These are phyloP conservation scores for Lachnellula cervina DNA, from an alignment of 2,329 filamentous ascomycete genomes.

Conservation along the genomic window DNA sequence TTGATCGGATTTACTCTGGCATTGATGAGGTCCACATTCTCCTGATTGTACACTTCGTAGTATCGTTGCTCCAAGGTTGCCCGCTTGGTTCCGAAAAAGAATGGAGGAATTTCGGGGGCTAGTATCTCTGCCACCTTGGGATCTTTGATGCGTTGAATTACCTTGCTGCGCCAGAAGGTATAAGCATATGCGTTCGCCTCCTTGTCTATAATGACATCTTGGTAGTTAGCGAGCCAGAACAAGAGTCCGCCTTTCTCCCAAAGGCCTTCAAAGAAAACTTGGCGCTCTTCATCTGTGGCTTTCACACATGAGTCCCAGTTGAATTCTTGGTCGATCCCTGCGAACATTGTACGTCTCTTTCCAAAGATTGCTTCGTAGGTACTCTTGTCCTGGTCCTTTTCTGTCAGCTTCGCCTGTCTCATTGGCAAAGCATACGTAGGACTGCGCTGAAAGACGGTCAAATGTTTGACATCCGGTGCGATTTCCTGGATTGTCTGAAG, in stretches of 20 bases:
- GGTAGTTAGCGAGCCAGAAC: constrained; percentile 42
- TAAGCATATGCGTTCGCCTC: constrained; percentile 41
- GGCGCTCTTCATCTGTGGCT: constrained; percentile 39
- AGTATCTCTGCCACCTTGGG: constrained; percentile 41
- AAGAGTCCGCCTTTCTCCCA: constrained; percentile 44
- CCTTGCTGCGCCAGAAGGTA: constrained; percentile 45
- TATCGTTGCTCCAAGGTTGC: constrained; percentile 43
- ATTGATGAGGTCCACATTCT: constrained; percentile 43
- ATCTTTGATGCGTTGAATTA: constrained; percentile 40
- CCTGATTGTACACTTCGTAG: constrained; percentile 44
- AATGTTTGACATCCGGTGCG: constrained; percentile 32
- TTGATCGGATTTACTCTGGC: constrained; percentile 37
- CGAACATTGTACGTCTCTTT: constrained; percentile 34
- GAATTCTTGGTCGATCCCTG: constrained; percentile 48
- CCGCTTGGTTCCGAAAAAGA: constrained; percentile 44
- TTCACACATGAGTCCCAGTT: constrained; percentile 40
- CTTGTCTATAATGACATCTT: constrained; percentile 38
- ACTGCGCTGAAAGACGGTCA: constrained; percentile 52
- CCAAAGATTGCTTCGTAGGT: constrained; percentile 36
- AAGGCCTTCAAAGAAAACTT: constrained; percentile 39
- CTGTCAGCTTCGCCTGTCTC: constrained; percentile 21
- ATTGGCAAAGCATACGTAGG: constrained; percentile 56
- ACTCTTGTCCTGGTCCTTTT: too few species aligned
- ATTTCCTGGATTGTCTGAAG: constrained; percentile 25
- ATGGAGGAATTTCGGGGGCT: constrained; percentile 36